A percentile compares a stretch with the other conserved stretches of the same genome.
These are phyloP conservation scores for Melastoma malabathricum DNA, from an alignment of 345 rosid genomes.

Conservation along the genomic window DNA sequence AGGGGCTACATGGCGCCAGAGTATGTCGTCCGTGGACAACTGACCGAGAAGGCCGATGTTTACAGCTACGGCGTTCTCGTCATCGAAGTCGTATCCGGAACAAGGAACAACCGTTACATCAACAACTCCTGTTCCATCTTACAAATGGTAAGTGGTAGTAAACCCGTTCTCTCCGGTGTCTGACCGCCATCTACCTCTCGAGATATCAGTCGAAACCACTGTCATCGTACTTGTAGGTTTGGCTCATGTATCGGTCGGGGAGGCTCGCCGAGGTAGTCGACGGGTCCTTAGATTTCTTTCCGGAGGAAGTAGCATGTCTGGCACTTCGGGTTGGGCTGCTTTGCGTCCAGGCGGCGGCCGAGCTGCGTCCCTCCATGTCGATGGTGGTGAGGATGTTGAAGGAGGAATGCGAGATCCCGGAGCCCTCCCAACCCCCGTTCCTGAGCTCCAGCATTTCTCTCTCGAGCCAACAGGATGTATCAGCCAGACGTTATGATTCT, in stretches of 20 bases:
- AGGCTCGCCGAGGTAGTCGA: conserved; percentile 49
- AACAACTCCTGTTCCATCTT: conserved; percentile 33
- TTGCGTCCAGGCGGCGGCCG: conserved; percentile 76
- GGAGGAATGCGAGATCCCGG: conserved; percentile 29
- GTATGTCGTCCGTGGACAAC: conserved; percentile 53
- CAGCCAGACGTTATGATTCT: conserved; percentile 9
- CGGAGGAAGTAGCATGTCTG: conserved; percentile 29
- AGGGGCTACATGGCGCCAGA: conserved; percentile 98
- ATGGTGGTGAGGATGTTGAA: conserved; percentile 51
- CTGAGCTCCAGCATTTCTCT: conserved; percentile 18
- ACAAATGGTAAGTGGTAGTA: conserved; percentile 47
- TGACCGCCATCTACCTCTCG: background rate
- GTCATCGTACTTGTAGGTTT: conserved; percentile 25
- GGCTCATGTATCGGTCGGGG: conserved; percentile 35
- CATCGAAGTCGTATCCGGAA: conserved; percentile 55
- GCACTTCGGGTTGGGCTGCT: conserved; percentile 60
- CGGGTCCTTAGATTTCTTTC: conserved; percentile 33
- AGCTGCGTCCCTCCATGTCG: conserved; percentile 75
- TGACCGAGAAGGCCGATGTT: conserved; percentile 78
- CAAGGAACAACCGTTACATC: conserved; percentile 32
- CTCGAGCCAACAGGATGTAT: conserved; percentile 4
- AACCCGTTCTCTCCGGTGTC: background rate
- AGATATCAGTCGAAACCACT: conserved; percentile 1
- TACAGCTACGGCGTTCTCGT: conserved; percentile 77
- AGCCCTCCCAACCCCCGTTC: conserved; percentile 76